Evolutionary conservation across 2,329 filamentous ascomycete genomes (phyloP).

Genomic region (Xylaria digitata): DNA sequence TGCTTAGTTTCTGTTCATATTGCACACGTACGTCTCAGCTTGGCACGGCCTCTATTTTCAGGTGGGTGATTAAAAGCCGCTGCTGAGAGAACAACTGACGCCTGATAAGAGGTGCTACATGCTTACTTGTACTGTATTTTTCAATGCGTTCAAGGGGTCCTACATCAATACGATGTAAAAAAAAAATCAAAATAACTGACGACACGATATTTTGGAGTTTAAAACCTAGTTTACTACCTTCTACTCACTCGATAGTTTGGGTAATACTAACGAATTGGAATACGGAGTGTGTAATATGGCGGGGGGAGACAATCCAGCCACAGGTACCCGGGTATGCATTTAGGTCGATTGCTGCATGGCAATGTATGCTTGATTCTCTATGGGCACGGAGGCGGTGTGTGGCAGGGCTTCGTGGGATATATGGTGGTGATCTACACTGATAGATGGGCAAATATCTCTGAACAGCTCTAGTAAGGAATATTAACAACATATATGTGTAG

Average conservation of each 20-base stretch:
- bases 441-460: neutral
- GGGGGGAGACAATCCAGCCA: neutral
- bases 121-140: conserved; percentile 2
- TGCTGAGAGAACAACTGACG: neutral
- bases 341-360: conserved; percentile 3
- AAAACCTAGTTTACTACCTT: neutral
- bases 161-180: neutral
- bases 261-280: neutral
- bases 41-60: neutral
- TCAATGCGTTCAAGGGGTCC: neutral
- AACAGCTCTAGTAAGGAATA: neutral
- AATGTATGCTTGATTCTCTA: neutral
- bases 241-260: neutral
- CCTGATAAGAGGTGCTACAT: neutral
- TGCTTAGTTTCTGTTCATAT: neutral
- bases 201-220: neutral
- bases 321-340: neutral
- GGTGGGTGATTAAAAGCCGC: neutral
- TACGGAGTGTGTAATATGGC: neutral
- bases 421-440: conserved; percentile 10
- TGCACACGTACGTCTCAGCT: conserved; percentile 4
- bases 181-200: neutral
- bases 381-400: conserved; percentile 2
- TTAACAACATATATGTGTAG: neutral
- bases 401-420: neutral